Percentiles rank a stretch among this genome's conserved stretches.
phyloP scores from a whole-genome alignment of 139 green algal genomes.

The Asterochloris erici region DNA sequence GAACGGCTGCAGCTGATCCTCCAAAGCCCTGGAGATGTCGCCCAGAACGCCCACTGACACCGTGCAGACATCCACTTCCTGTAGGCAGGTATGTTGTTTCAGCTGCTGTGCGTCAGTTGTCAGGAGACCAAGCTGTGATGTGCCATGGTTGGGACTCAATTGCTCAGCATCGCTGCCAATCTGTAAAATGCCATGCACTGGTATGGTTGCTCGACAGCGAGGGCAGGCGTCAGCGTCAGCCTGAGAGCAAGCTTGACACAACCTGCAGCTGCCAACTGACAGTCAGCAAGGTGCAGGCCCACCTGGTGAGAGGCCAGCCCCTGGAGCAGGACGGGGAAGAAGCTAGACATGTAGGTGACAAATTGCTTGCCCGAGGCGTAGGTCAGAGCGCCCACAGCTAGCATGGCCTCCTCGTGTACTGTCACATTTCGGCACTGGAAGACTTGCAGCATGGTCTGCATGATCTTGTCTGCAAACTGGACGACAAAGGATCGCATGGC shows the following conservation, averaged over 20 bases:
- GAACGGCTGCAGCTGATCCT: conserved; percentile 73
- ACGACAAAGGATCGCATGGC: conserved; percentile 58
- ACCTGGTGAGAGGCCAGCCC: conserved; percentile 84
- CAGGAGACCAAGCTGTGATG: not conserved
- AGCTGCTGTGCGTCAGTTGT: too few relatives aligned
- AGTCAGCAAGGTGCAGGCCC: not conserved
- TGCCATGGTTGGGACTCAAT: too few relatives aligned
- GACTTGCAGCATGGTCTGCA: conserved; percentile 59
- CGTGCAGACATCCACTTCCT: conserved; percentile 77
- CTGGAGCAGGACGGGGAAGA: conserved; percentile 79
- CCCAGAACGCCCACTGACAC: conserved; percentile 87
- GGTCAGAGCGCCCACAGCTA: conserved; percentile 86
- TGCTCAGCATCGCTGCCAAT: too few relatives aligned
- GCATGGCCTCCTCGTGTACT: conserved; percentile 95
- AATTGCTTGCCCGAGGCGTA: conserved; percentile 78
- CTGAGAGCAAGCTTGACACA: too few relatives aligned
- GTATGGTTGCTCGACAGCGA: too few relatives aligned
- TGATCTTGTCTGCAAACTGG: conserved; percentile 77
- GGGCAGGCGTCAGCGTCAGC: too few relatives aligned
- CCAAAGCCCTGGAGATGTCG: conserved; percentile 84
- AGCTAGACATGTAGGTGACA: conserved; percentile 87
- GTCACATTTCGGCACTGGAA: conserved; percentile 43
- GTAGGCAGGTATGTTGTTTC: conserved; percentile 9
- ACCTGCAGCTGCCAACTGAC: too few relatives aligned
- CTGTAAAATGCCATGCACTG: too few relatives aligned